Evolutionary conservation across 2,329 filamentous ascomycete genomes (phyloP).

Genomic region (Penicillium sp.): DNA sequence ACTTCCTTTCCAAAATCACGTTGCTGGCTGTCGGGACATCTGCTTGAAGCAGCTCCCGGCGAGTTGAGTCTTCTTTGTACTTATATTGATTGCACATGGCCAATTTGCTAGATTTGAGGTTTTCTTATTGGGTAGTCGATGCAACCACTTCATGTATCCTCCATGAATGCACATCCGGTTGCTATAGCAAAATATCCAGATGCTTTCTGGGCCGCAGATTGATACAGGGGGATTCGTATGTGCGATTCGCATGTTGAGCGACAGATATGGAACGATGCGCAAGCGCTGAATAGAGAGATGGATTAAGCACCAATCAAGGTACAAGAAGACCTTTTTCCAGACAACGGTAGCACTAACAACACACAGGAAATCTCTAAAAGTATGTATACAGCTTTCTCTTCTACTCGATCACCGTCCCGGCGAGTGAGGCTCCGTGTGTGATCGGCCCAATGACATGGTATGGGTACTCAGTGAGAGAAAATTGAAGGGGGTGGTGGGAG

Average conservation of each 20-base stretch:
- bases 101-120: slow-evolving; percentile 6
- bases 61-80: slow-evolving; percentile 25
- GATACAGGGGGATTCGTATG: too few species aligned
- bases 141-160: too few species aligned
- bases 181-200: background rate
- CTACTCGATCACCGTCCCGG: slow-evolving; percentile 21
- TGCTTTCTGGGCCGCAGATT: background rate
- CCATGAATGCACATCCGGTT: too few species aligned
- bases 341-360: slow-evolving; percentile 28
- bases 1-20: slow-evolving; percentile 14
- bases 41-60: slow-evolving; percentile 11
- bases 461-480: slow-evolving; percentile 20
- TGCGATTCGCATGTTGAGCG: too few species aligned
- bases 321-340: slow-evolving; percentile 23
- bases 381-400: slow-evolving; percentile 40
- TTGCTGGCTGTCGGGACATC: slow-evolving; percentile 14
- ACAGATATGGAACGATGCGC: background rate
- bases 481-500: slow-evolving; percentile 18
- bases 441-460: slow-evolving; percentile 12
- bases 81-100: slow-evolving; percentile 24
- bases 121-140: background rate
- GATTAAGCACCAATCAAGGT: slow-evolving; percentile 23
- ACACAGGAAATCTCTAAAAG: slow-evolving; percentile 30
- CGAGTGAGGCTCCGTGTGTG: slow-evolving; percentile 10
- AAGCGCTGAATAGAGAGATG: slow-evolving; percentile 12